Base-by-base conservation (phyloP, 208 protist species). In the Wallacemonas collosoma region DNA sequence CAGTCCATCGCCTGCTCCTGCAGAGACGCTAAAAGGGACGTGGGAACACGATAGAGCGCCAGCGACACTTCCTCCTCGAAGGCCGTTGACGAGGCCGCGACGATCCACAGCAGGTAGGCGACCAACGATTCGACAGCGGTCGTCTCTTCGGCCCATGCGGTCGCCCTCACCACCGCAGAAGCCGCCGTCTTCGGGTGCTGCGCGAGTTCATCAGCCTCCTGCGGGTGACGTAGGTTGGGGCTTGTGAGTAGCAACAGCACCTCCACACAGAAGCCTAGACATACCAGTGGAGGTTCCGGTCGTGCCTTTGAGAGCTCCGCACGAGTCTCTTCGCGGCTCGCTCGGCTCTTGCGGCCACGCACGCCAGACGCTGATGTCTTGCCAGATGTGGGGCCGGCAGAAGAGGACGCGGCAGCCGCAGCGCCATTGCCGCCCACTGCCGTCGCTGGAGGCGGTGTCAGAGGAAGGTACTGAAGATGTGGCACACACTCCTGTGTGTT, bases 251-350 rank as follows among this genome's bases (percentile, higher is more conserved):
- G 75, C 76, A 87, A 76, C 17, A 96, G 64, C 36, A 96, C 75
- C 50, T 94, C 87, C 9, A 90, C 75, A 74, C 91, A 96, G 68
- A 85, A 85, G 41, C 87, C 85, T 15, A 96, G 73, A 35, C 77
- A 77, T 54, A 80, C 76, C 43, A 58, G 7, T 26, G 69, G 36
- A 50, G 53, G 36, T 48, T 48, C 40, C 36, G 15, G 40, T 2
- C 47, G 70, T 17, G 17, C 26, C 26, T 3, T 2, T 7, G 14
- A 12, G 4, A 48, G 26, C 26, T 26, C n/a, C 11, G 15, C 60
- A 35, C 35, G 26, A 53, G 51, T 15, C 40, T 38, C 8, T n/a
- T 45, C 70, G n/a, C 26, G 54, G 2, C 65, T 70, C 51, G 15
- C 17, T 38, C 54, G 66, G 57, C 61, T 54, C 40, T 45, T 48